A percentile compares a stretch with the other conserved stretches of the same genome.
phyloP scores from a whole-genome alignment of 2,329 filamentous ascomycete genomes.

The Coniochaeta sp. region DNA sequence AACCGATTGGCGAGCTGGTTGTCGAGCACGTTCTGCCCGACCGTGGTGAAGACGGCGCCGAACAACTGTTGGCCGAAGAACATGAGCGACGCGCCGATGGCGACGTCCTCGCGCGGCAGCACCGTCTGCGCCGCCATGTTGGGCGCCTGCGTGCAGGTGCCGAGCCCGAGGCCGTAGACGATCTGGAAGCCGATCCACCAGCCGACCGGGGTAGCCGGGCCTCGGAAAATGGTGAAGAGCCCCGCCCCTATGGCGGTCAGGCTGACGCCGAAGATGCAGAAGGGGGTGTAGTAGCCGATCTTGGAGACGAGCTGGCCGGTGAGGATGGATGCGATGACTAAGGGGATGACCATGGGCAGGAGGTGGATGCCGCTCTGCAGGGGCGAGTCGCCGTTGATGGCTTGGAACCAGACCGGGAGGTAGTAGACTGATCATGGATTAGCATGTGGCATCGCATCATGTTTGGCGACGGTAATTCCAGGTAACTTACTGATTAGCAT shows the following conservation, averaged over 20 bases:
- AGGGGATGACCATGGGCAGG: constrained; percentile 32
- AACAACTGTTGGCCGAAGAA: constrained; percentile 38
- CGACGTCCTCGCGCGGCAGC: constrained; percentile 29
- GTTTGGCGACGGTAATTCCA: not conserved
- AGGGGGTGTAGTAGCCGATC: constrained; percentile 37
- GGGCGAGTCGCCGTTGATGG: constrained; percentile 30
- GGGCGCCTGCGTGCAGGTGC: constrained; percentile 33
- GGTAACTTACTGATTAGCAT: constrained; percentile 22
- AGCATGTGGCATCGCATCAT: no score
- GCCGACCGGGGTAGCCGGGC: constrained; percentile 19
- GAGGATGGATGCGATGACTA: constrained; percentile 30
- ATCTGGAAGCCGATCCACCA: constrained; percentile 35
- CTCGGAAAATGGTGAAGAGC: constrained; percentile 31
- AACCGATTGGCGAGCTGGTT: constrained; percentile 29
- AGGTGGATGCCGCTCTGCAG: constrained; percentile 33
- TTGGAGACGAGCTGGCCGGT: constrained; percentile 27
- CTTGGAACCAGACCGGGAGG: constrained; percentile 45
- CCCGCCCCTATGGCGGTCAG: constrained; percentile 31
- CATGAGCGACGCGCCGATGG: constrained; percentile 33
- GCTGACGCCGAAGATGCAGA: constrained; percentile 29
- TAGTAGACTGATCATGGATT: constrained; percentile 26
- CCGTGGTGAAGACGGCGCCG: constrained; percentile 35
- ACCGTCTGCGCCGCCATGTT: constrained; percentile 40
- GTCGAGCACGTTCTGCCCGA: constrained; percentile 38
- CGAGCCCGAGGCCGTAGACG: constrained; percentile 35